Base-by-base conservation (phyloP, 225 moss, liverwort and hornwort genomes). In the Polytrichum commune region DNA sequence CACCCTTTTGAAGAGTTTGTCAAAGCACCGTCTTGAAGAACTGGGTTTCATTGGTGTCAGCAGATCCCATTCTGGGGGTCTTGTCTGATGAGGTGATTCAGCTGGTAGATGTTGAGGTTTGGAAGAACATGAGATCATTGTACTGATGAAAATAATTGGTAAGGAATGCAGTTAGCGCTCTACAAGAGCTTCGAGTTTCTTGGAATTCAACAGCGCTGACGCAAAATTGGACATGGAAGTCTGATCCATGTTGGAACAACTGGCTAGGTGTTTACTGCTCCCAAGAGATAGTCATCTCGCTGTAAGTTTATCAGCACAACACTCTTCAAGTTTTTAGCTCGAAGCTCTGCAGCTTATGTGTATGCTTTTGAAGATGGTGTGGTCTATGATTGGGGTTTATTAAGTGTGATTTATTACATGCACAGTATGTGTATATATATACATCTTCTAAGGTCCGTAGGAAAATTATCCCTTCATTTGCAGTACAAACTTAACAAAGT, bases 261-360 rank as follows among this genome's bases (percentile, higher is more conserved):
- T 87, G 87, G 87, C 69, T 76, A 67, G 87, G 87, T 63, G 87
- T 87, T n/a, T 78, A 81, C 23, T 87, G 87, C 69, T 69, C 76
- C 64, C 81, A 83, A 57, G 74, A 76, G 28, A 76, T 78, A 5
- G 83, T 87, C 69, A 72, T 74, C 74, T 72, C 81, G 27, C 46
- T 87, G 87, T 87, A 81, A 81, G 83, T 62, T 77, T 63, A 18
- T 53, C 63, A 24, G 27, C 26, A 60, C 35, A 0, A 27, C 66
- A 1, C 23, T 58, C n/a, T 58, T 23, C 58, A 24, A 58, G n/a
- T 58, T 58, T 9, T 2, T 22, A 7, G 22, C 58, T 58, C 22
- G 6, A 20, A 58, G 58, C 24, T 23, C 58, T 23, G 5, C 58
- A 58, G 38, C 38, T 38, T 38, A 8, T 38, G 38, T 38, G 38